Conservation (phyloP, 2,329 filamentous ascomycete species). For the Cladosporium velox region DNA sequence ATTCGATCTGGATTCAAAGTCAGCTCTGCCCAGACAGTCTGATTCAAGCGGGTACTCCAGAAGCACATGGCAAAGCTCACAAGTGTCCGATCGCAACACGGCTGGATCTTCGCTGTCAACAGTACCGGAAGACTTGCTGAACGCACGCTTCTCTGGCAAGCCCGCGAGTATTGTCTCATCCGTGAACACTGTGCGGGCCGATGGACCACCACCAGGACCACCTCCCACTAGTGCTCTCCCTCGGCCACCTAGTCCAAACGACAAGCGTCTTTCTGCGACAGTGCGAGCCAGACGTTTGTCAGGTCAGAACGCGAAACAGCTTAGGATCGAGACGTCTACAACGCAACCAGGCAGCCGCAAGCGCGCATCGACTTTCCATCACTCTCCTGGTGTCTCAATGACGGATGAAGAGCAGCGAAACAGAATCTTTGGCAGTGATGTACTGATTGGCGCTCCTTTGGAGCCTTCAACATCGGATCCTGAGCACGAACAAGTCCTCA, state of each 20-base stretch:
- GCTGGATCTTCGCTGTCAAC: slow-evolving; percentile 69
- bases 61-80: slow-evolving; percentile 77
- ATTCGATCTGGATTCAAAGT: slow-evolving; percentile 68
- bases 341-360: slow-evolving; percentile 35
- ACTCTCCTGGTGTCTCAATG: slow-evolving; percentile 29
- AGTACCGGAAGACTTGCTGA: slow-evolving; percentile 63
- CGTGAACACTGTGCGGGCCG: slow-evolving; percentile 29
- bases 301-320: slow-evolving; percentile 74
- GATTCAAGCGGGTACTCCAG: slow-evolving; percentile 78
- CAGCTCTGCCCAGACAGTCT: slow-evolving; percentile 72
- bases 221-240: slow-evolving; percentile 32
- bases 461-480: slow-evolving; percentile 30
- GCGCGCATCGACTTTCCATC: slow-evolving; percentile 38
- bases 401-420: slow-evolving; percentile 29
- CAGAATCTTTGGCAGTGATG: slow-evolving; percentile 25
- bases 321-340: slow-evolving; percentile 80
- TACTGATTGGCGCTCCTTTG: slow-evolving; percentile 26
- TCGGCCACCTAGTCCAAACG: slow-evolving; percentile 26
- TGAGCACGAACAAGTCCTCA: slow-evolving; percentile 33
- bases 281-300: slow-evolving; percentile 72
- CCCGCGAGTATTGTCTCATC: slow-evolving; percentile 27
- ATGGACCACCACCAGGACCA: slow-evolving; percentile 33
- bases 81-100: slow-evolving; percentile 59
- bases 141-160: slow-evolving; percentile 41
- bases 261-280: slow-evolving; percentile 27